phyloP scores from a whole-genome alignment of 306 rosid species.

The Cicer cuneatum region DNA sequence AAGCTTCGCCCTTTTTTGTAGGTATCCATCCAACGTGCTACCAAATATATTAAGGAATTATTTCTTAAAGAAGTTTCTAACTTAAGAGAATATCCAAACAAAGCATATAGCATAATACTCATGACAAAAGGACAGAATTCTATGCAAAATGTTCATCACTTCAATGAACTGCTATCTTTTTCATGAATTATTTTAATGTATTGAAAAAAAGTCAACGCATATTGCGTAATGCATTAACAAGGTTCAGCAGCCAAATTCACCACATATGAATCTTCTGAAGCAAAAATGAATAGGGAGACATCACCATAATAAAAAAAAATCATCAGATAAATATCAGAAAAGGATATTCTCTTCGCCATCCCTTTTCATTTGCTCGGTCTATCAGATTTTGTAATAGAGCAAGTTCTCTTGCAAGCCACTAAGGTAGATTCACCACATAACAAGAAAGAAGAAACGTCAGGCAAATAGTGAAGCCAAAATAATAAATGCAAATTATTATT shows the following conservation, averaged over 20 bases:
- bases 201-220: slow-evolving; percentile 12
- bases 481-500: slow-evolving; percentile 8
- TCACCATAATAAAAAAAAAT: slow-evolving; percentile 13
- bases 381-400: slow-evolving; percentile 61
- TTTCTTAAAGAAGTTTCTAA: slow-evolving; percentile 26
- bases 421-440: slow-evolving; percentile 49
- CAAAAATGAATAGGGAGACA: slow-evolving; percentile 20
- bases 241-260: slow-evolving; percentile 25
- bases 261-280: slow-evolving; percentile 30
- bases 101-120: slow-evolving; percentile 25
- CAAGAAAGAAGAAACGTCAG: slow-evolving; percentile 42
- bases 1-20: slow-evolving; percentile 73
- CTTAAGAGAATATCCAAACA: slow-evolving; percentile 14
- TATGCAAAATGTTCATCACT: slow-evolving; percentile 14
- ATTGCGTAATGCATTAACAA: slow-evolving; percentile 17
- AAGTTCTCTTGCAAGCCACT: slow-evolving; percentile 81
- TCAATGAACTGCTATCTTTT: slow-evolving; percentile 17
- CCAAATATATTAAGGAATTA: slow-evolving; percentile 61
- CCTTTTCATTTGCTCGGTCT: slow-evolving; percentile 88
- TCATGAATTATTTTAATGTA: slow-evolving; percentile 2
- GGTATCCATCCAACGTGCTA: slow-evolving; percentile 69
- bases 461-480: slow-evolving; percentile 41
- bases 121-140: slow-evolving; percentile 15
- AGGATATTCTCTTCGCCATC: slow-evolving; percentile 98
- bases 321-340: slow-evolving; percentile 42